Conservation (phyloP, 2,329 filamentous ascomycete genomes). For the Lasiodiplodia citricola region DNA sequence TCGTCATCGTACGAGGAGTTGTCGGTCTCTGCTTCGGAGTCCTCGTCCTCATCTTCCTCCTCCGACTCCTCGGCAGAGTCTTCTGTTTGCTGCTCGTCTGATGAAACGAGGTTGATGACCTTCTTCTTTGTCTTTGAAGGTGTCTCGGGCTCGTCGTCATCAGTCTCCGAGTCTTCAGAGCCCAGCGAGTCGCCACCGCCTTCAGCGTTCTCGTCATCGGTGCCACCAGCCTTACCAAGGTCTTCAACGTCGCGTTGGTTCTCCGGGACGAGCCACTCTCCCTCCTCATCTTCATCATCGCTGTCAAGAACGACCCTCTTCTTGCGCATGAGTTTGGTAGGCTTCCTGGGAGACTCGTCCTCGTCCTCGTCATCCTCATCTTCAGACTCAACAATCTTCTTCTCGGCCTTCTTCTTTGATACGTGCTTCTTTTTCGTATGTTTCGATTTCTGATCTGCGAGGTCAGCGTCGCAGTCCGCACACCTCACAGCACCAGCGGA, state of each 20-base stretch:
- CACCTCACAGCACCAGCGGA: slow-evolving; percentile 65
- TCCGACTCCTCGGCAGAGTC: slow-evolving; percentile 35
- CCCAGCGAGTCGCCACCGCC: slow-evolving; percentile 81
- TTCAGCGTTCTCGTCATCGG: slow-evolving; percentile 87
- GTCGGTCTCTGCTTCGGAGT: slow-evolving; percentile 45
- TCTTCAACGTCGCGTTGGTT: slow-evolving; percentile 64
- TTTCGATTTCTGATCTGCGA: slow-evolving; percentile 61
- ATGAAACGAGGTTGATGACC: slow-evolving; percentile 59
- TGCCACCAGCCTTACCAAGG: slow-evolving; percentile 80
- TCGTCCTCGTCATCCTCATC: slow-evolving; percentile 43
- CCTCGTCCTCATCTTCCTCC: slow-evolving; percentile 45
- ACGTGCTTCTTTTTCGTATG: slow-evolving; percentile 52
- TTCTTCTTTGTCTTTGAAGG: slow-evolving; percentile 49
- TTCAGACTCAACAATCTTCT: slow-evolving; percentile 46
- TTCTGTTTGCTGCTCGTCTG: slow-evolving; percentile 43
- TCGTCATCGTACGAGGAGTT: slow-evolving; percentile 46
- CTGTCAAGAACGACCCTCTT: slow-evolving; percentile 63
- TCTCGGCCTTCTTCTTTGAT: slow-evolving; percentile 45
- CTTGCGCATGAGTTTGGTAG: slow-evolving; percentile 25
- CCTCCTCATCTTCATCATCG: slow-evolving; percentile 70
- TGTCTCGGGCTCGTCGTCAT: slow-evolving; percentile 47
- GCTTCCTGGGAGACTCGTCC: slow-evolving; percentile 33
- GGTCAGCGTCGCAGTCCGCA: slow-evolving; percentile 74
- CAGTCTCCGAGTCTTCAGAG: slow-evolving; percentile 70
- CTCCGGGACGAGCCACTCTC: slow-evolving; percentile 79